Evolutionary conservation across 169 alveolate species (phyloP).

Genomic region (Cryptosporidium xiaoi): DNA sequence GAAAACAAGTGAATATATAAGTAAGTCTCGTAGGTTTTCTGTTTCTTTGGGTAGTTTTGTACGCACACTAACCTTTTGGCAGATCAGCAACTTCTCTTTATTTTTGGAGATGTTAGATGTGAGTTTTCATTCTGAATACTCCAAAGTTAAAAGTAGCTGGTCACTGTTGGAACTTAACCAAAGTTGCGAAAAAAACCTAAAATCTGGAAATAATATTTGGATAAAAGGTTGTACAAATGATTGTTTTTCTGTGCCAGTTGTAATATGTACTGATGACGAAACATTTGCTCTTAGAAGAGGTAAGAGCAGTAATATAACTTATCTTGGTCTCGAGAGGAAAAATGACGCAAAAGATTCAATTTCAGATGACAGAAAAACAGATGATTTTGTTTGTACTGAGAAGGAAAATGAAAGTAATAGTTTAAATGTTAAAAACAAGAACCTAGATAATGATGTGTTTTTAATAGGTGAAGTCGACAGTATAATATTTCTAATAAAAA

Average conservation of each 20-base stretch:
- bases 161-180: slow-evolving; percentile 32
- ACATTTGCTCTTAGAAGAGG: slow-evolving; percentile 31
- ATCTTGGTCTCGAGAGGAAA: slow-evolving; percentile 9
- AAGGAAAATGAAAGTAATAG: not conserved
- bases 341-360: not conserved
- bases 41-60: too few relatives aligned
- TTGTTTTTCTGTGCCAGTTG: not conserved
- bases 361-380: too few relatives aligned
- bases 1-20: too few relatives aligned
- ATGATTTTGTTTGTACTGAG: not conserved
- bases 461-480: slow-evolving; percentile 30
- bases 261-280: slow-evolving; percentile 52
- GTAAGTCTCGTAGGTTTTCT: too few relatives aligned
- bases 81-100: not conserved
- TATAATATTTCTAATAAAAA: slow-evolving; percentile 13
- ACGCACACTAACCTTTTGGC: too few relatives aligned
- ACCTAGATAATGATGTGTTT: not conserved
- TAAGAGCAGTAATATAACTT: slow-evolving; percentile 35
- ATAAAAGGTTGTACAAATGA: slow-evolving; percentile 5
- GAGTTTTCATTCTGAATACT: slow-evolving; percentile 41
- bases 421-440: not conserved
- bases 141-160: slow-evolving; percentile 38
- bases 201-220: slow-evolving; percentile 22
- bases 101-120: slow-evolving; percentile 22
- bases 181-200: slow-evolving; percentile 13